Evolutionary conservation across 192 early-diverging fungal genomes (phyloP).

Genomic region (Dimargaris cristalligena): DNA sequence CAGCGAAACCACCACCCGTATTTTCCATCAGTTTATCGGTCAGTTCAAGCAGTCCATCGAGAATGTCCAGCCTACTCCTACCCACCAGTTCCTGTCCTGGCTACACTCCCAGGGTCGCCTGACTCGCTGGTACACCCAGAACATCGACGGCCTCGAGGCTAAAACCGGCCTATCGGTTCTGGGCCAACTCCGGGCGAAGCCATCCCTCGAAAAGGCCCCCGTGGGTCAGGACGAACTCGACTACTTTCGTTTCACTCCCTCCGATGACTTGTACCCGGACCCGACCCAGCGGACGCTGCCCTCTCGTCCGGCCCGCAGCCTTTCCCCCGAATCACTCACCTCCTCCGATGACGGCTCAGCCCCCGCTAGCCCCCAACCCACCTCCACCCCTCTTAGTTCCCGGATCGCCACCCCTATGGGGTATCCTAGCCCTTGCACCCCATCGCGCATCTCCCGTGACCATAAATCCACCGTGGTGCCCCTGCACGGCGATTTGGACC

Average conservation of each 20-base stretch:
- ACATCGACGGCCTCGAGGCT: constrained; percentile 43
- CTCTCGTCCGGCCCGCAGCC: not conserved
- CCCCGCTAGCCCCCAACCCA: not conserved
- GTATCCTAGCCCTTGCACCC: constrained; percentile 7
- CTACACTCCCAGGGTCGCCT: constrained; percentile 28
- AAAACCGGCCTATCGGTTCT: constrained; percentile 18
- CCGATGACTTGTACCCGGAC: not conserved
- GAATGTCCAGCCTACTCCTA: constrained; percentile 25
- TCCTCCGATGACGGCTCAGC: not conserved
- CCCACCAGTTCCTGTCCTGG: constrained; percentile 36
- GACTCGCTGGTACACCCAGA: constrained; percentile 46
- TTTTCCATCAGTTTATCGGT: constrained; percentile 47
- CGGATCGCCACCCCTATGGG: not conserved
- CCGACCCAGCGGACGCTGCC: not conserved
- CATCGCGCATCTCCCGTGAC: constrained; percentile 6
- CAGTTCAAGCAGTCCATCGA: constrained; percentile 31
- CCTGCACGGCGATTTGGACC: constrained; percentile 40
- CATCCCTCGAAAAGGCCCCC: not conserved
- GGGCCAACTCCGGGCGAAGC: constrained; percentile 1
- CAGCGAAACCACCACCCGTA: constrained; percentile 37
- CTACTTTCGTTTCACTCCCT: not conserved
- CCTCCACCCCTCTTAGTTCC: not conserved
- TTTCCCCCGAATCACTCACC: not conserved
- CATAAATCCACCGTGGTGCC: constrained; percentile 26
- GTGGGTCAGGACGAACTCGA: too few relatives aligned